Conservation (phyloP, 2,329 filamentous ascomycete species). For the Hymenoscyphus repandus region DNA sequence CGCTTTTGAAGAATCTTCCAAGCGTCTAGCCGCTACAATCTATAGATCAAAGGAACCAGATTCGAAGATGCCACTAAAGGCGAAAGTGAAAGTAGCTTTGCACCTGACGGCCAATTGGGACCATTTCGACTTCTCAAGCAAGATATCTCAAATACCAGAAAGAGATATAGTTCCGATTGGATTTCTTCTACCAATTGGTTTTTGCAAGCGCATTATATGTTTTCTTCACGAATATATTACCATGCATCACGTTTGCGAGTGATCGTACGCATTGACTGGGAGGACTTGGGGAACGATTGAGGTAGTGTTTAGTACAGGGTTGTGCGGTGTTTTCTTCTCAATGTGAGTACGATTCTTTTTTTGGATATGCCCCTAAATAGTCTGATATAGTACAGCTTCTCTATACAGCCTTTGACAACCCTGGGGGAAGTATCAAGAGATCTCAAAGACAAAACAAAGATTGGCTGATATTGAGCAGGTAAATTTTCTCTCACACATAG, state of each 20-base stretch:
- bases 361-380: not conserved
- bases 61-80: conserved; percentile 7
- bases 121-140: conserved; percentile 49
- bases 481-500: conserved; percentile 61
- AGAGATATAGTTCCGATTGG: conserved; percentile 49
- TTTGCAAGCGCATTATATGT: conserved; percentile 60
- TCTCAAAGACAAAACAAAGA: too few species aligned
- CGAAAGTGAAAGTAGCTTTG: conserved; percentile 18
- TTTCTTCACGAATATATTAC: conserved; percentile 62
- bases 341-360: conserved; percentile 38
- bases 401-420: conserved; percentile 60
- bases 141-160: conserved; percentile 41
- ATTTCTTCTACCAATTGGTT: conserved; percentile 57
- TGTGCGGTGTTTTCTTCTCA: conserved; percentile 59
- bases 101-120: conserved; percentile 38
- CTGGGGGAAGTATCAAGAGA: too few species aligned
- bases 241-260: conserved; percentile 62
- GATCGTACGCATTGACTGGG: conserved; percentile 59
- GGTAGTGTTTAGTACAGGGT: conserved; percentile 59
- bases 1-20: too few species aligned
- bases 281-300: conserved; percentile 62
- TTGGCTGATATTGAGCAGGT: conserved; percentile 35
- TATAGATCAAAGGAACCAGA: not conserved
- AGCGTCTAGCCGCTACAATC: too few species aligned
- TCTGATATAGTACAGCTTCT: conserved; percentile 34